A percentile compares a stretch with the other conserved stretches of the same genome.
These are phyloP conservation scores for Lasiodiplodia citricola DNA, from an alignment of 2,329 filamentous ascomycete genomes.

Conservation along the genomic window DNA sequence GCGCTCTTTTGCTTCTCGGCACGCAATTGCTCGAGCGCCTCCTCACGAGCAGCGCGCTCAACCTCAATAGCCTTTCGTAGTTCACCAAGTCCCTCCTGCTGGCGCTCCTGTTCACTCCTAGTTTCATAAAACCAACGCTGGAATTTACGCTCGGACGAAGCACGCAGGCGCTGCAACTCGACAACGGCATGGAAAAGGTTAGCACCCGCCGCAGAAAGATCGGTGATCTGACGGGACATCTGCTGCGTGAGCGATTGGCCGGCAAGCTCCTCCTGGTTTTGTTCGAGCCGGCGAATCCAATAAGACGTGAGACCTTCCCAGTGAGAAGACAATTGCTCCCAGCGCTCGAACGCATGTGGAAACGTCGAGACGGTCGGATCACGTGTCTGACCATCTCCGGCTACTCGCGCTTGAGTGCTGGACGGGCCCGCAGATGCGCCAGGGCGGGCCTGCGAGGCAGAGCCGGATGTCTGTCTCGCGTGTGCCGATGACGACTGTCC, in stretches of 20 bases:
- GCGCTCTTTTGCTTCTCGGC: slow-evolving; percentile 71
- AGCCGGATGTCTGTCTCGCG: slow-evolving; percentile 39
- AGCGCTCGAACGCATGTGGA: slow-evolving; percentile 95
- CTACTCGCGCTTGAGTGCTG: slow-evolving; percentile 34
- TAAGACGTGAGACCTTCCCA: slow-evolving; percentile 98
- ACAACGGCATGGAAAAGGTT: slow-evolving; percentile 98
- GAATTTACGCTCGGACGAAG: slow-evolving; percentile 96
- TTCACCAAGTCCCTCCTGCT: slow-evolving; percentile 80
- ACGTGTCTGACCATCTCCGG: slow-evolving; percentile 35
- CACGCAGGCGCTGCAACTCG: slow-evolving; percentile 88
- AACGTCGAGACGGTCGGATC: slow-evolving; percentile 68
- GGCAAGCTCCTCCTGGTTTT: slow-evolving; percentile 85
- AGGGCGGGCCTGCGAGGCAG: slow-evolving; percentile 39
- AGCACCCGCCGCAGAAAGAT: slow-evolving; percentile 94
- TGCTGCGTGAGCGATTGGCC: slow-evolving; percentile 84
- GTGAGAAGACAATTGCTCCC: slow-evolving; percentile 95
- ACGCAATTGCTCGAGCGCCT: slow-evolving; percentile 69
- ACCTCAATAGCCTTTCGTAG: slow-evolving; percentile 76
- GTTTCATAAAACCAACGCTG: slow-evolving; percentile 99
- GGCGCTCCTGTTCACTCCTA: slow-evolving; percentile 81
- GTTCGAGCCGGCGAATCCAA: slow-evolving; percentile 92
- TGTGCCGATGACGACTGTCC: slow-evolving; percentile 31
- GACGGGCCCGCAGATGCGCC: slow-evolving; percentile 31
- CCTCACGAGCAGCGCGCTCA: slow-evolving; percentile 72
- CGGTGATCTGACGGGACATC: slow-evolving; percentile 90